A percentile compares a stretch with the other conserved stretches of the same genome.
Evolutionary conservation across 306 rosid species (phyloP).

Genomic region (Vigna hirtella): DNA sequence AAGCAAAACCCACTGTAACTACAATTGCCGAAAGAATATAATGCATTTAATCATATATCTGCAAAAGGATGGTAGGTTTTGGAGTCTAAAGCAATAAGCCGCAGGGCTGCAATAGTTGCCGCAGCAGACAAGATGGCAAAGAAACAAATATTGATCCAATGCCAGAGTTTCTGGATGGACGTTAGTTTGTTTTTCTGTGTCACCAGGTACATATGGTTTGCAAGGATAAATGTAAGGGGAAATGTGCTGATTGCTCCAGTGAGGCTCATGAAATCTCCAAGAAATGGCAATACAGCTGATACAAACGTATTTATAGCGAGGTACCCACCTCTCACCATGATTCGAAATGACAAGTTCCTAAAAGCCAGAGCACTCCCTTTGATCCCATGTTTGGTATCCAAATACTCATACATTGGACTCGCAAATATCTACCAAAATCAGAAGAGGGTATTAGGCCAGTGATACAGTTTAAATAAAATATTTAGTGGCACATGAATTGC

Average conservation of each 20-base stretch:
- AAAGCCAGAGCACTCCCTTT: conserved; percentile 70
- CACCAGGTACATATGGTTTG: conserved; percentile 87
- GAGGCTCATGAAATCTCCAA: conserved; percentile 98
- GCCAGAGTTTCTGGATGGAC: conserved; percentile 78
- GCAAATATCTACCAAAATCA: conserved; percentile 77
- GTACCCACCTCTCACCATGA: conserved; percentile 85
- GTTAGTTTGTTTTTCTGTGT: conserved; percentile 75
- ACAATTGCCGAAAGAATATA: conserved; percentile 28
- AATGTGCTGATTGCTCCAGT: conserved; percentile 97
- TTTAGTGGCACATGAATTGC: conserved; percentile 2
- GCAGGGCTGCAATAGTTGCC: conserved; percentile 77
- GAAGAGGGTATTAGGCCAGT: conserved; percentile 24
- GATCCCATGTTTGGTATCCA: conserved; percentile 79
- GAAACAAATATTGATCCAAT: conserved; percentile 87
- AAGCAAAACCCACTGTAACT: neutral
- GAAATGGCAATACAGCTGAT: conserved; percentile 89
- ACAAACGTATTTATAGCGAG: conserved; percentile 72
- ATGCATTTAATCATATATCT: conserved; percentile 59
- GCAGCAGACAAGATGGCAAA: conserved; percentile 76
- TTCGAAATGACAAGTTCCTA: conserved; percentile 70
- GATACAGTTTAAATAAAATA: conserved; percentile 26
- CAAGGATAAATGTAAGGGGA: conserved; percentile 94
- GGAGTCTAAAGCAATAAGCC: conserved; percentile 87
- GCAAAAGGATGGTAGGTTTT: conserved; percentile 78
- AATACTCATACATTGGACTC: conserved; percentile 93